Evolutionary conservation across 805 yeast species (phyloP), one percentile per base, ranked within the genome.

Genomic region (Clavispora santaluciae): DNA sequence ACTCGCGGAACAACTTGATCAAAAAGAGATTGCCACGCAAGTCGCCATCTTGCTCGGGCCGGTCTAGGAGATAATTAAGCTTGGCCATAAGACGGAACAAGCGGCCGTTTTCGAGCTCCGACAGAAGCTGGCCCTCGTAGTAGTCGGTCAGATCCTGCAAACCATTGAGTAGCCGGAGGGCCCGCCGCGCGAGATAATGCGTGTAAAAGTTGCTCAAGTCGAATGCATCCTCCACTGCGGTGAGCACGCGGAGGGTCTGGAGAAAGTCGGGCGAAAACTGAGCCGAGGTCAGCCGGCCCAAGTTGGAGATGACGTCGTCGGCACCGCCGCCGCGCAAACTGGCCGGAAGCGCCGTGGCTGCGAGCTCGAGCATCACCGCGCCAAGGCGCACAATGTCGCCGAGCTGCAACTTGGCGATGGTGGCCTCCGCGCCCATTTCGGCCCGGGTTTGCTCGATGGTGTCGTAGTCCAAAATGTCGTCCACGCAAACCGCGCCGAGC

Each of bases 81-180:
- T 93, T 93, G 43, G 89, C 70, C 56, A 91, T 66, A 31, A 93
- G 70, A 44, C 98, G 72, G 51, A 91, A 88, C 22, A 93, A 64
- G 44, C 98, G 72, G 3, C 86, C 93, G 60, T 93, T 93, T 59
- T 93, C 98, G 20, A 90, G 64, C 60, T 91, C 98, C 40, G 75
- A 72, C 12, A 78, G 60, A 29, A 93, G 63, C 45, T 75, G 77
- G 3, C 76, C 64, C 56, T 84, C 90, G 49, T 75, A 68, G 52
- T 63, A 75, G 51, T 85, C 93, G 5, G 73, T 63, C 39, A 69
- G 63, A 33, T 68, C 68, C 55, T 77, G 75, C 15, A 79, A 55
- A 2, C 74, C 73, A 51, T 82, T 75, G 35, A 79, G 47, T 5
- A 73, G 54, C 25, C 62, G 61, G 42, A 80, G 61, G 34, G 80